Base-by-base conservation (phyloP, 2,329 filamentous ascomycete genomes). In the Botrytis aclada region DNA sequence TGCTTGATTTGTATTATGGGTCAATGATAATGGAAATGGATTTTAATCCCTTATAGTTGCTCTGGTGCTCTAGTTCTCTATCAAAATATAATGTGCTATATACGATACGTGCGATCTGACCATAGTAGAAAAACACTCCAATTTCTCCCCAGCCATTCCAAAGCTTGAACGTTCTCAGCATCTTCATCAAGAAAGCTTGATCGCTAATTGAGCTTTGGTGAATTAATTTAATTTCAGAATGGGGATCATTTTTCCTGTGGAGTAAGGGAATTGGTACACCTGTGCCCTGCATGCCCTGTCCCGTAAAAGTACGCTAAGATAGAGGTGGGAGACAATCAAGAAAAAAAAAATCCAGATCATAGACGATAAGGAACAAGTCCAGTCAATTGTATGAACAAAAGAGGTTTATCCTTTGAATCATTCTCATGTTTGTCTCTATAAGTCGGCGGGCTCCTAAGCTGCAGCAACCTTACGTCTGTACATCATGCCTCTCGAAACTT, bases 351-450 rank as follows among this genome's bases (percentile, higher is more conserved):
- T 41, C 45, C 34, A 54, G 25, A 67, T 41, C 47, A 41, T 12
- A 29, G 39, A 32, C 45, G 34, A 54, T 41, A 67, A 67, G 16
- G 16, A 32, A 37, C 9, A 54, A 56, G 10, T 54, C 25, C n/a
- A 66, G 4, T 32, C 25, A 39, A 61, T 43, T 61, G 66, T n/a
- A 43, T 45, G 18, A 34, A 22, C 51, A 45, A 69, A 61, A 69
- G 62, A 72, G 56, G 34, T 45, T 54, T 56, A 20, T 51, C 34
- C 43, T 41, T 34, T 63, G 22, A 54, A 72, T n/a, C 25, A 20
- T 62, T 54, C 58, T 34, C 9, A 80, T 80, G 78, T 77, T 78
- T 56, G 64, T 75, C n/a, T 75, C 75, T 75, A 32, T 78, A 34
- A 75, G 77, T 51, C 77, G 77, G 54, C 73, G 75, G 51, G 74